Evolutionary conservation across 2,329 filamentous ascomycete species (phyloP), one percentile per base, ranked within the genome.

Genomic region (Chrysoporthe deuterocubensis): DNA sequence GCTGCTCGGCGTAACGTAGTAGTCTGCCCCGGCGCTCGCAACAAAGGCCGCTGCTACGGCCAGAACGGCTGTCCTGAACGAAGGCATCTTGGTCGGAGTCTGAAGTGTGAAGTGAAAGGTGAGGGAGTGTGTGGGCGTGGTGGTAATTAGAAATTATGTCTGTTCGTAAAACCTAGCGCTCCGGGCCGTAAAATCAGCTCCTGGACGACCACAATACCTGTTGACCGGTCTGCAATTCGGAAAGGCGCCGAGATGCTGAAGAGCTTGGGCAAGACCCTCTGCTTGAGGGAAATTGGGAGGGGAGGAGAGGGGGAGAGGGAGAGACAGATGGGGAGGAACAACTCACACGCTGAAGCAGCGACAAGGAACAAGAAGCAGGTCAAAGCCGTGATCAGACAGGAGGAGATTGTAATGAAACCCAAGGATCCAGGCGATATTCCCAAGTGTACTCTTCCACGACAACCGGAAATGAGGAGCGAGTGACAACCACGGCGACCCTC

Each of bases 1-100:
- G 43, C 78, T 84, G 18, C 81, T 72, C 4, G 92, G 91, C 63
- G 91, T 83, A 75, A 94, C 89, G 43, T 72, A 71, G 75, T 89
- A 89, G 73, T 88, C 82, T 70, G 83, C 84, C 71, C 85, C 84
- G 71, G 87, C 85, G 68, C 82, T 76, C 42, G 83, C 79, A 71
- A 85, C 76, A 70, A 90, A 78, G 70, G 84, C 81, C 52, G 84
- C 76, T 74, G 86, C 87, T 72, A 85, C 77, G 71, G 88, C 84
- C 78, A 89, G 73, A 71, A 87, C 72, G 69, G 83, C 79, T 71
- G 82, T 78, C 76, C 82, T 85, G 76, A 88, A 76, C 42, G 85
- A 87, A 73, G 81, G 81, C 88, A 90, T 90, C 60, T 40, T 59
- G 48, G 56, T 34, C 9, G 21, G 1, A 26, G 43, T 16, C 26